A percentile compares a stretch with the other conserved stretches of the same genome.
These are phyloP conservation scores for Phaffia tasmanica DNA, from an alignment of 768 basidiomycete species.

Conservation along the genomic window DNA sequence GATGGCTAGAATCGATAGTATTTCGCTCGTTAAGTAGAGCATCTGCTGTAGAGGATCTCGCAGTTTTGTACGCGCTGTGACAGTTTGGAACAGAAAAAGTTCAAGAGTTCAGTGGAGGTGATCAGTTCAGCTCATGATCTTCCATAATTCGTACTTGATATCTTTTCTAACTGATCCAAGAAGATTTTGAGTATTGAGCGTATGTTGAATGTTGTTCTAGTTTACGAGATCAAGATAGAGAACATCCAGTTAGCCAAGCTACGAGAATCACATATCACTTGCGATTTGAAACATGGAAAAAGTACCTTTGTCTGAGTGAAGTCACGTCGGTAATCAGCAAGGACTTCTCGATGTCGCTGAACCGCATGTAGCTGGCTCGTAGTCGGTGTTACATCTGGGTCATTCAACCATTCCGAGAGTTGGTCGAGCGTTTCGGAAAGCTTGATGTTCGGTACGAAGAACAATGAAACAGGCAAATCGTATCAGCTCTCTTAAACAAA, in stretches of 20 bases:
- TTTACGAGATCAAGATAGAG: too few relatives aligned
- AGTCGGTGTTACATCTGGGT: constrained; percentile 56
- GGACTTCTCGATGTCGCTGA: constrained; percentile 79
- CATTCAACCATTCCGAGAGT: constrained; percentile 54
- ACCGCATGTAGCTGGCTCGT: constrained; percentile 78
- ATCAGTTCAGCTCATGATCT: neutral
- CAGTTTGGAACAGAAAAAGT: constrained; percentile 1
- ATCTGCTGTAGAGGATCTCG: constrained; percentile 64
- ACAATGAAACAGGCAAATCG: constrained; percentile 18
- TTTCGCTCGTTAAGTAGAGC: constrained; percentile 75
- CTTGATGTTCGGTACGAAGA: constrained; percentile 40
- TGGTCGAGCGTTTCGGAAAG: constrained; percentile 78
- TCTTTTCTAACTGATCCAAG: constrained; percentile 86
- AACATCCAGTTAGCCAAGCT: neutral
- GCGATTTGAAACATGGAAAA: neutral
- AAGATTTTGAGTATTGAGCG: constrained; percentile 74
- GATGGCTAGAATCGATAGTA: constrained; percentile 81
- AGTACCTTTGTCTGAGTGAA: constrained; percentile 71
- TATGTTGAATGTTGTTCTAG: constrained; percentile 66
- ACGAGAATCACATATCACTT: neutral
- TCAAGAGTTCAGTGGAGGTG: neutral
- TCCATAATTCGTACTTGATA: constrained; percentile 58
- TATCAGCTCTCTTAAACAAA: constrained; percentile 21
- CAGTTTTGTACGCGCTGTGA: constrained; percentile 67
- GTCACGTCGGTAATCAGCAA: constrained; percentile 77